Conservation (phyloP, 2,329 filamentous ascomycete genomes). For the Fusarium transvaalense region DNA sequence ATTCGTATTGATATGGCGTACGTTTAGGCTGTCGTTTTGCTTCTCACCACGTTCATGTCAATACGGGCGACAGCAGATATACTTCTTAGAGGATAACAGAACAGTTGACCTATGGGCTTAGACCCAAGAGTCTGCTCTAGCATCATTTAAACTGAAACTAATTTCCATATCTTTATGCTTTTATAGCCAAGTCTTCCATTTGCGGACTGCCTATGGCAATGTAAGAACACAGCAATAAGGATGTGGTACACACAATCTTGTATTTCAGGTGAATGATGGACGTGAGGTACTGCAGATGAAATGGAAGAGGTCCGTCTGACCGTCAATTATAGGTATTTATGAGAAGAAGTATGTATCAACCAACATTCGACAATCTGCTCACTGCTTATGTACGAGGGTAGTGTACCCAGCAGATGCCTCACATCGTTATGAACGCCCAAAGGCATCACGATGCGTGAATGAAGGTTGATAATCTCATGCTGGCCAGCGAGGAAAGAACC, state of each 20-base stretch:
- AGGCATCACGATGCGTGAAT: conserved; percentile 46
- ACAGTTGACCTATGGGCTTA: no score
- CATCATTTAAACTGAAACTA: no score
- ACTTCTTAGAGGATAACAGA: no score
- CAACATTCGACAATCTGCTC: conserved; percentile 47
- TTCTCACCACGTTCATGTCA: no score
- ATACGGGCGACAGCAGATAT: background rate
- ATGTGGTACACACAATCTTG: no score
- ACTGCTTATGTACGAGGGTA: conserved; percentile 50
- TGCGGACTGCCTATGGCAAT: no score
- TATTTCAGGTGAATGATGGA: background rate
- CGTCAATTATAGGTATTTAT: background rate
- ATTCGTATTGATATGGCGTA: conserved; percentile 6
- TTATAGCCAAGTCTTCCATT: no score
- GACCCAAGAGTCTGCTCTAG: no score
- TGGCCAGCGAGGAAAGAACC: conserved; percentile 52
- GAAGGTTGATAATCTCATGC: conserved; percentile 52
- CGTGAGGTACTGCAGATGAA: background rate
- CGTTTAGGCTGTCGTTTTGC: background rate
- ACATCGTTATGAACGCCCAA: conserved; percentile 48
- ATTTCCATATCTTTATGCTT: no score
- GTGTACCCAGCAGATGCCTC: conserved; percentile 55
- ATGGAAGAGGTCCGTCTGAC: background rate
- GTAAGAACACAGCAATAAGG: background rate
- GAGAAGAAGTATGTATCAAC: conserved; percentile 49